These are phyloP conservation scores for Echria macrotheca DNA, from an alignment of 495 filamentous ascomycete species.

Conservation along the genomic window DNA sequence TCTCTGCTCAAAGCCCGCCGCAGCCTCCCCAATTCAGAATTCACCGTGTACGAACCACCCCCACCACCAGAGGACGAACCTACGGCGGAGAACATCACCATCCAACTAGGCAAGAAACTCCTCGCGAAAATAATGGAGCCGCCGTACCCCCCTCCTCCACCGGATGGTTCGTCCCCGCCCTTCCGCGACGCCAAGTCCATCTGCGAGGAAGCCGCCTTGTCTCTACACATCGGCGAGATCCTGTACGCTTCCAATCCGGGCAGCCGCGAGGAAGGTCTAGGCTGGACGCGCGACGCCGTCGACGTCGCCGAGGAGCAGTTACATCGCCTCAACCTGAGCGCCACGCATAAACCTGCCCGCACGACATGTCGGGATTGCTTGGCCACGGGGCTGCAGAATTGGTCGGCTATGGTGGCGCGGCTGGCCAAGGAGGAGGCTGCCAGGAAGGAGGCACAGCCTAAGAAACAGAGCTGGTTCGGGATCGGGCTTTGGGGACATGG, in stretches of 20 bases:
- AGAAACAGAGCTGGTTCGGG: conserved; percentile 21
- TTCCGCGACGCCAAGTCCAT: conserved; percentile 52
- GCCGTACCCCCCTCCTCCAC: conserved; percentile 58
- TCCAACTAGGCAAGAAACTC: conserved; percentile 24
- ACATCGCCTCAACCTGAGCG: conserved; percentile 24
- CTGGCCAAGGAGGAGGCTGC: conserved; percentile 51
- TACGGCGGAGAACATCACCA: conserved; percentile 12
- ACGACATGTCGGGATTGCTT: conserved; percentile 68
- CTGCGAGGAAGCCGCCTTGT: conserved; percentile 80
- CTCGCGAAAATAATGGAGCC: too few relatives aligned
- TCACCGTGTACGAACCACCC: too few relatives aligned
- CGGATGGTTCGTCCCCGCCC: conserved; percentile 61
- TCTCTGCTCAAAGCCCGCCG: conserved; percentile 72
- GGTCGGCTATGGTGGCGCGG: conserved; percentile 61
- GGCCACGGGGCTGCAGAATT: conserved; percentile 64
- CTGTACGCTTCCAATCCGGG: conserved; percentile 54
- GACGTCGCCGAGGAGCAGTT: conserved; percentile 54
- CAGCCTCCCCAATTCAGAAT: conserved; percentile 29
- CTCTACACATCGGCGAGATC: conserved; percentile 92
- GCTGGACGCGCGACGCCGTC: conserved; percentile 81
- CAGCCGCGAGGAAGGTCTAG: conserved; percentile 58
- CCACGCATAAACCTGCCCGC: conserved; percentile 27
- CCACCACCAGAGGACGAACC: not conserved
- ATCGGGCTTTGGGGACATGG: conserved; percentile 47
- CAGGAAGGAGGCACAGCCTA: conserved; percentile 29